A percentile compares a stretch with the other conserved stretches of the same genome.
Conservation (phyloP, 2,329 filamentous ascomycete species). For the Akanthomyces uredinophilus region DNA sequence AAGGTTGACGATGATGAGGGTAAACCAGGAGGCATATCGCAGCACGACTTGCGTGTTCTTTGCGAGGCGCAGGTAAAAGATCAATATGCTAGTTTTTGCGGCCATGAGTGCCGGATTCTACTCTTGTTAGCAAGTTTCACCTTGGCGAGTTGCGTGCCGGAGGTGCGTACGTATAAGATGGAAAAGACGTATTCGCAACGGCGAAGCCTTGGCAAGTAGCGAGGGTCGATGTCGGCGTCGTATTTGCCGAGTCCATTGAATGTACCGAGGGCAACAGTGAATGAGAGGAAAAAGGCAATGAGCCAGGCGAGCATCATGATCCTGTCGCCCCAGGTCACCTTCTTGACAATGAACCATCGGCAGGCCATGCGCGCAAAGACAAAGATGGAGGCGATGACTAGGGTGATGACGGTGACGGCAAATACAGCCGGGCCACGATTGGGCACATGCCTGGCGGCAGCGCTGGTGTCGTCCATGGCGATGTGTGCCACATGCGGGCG, state of each 20-base stretch:
- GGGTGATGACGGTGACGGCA: conserved; percentile 63
- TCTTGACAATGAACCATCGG: conserved; percentile 66
- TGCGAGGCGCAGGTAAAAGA: conserved; percentile 83
- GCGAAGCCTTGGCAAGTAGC: conserved; percentile 49
- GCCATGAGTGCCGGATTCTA: conserved; percentile 89
- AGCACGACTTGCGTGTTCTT: conserved; percentile 72
- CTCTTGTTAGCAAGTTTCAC: background rate
- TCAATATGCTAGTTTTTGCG: conserved; percentile 85
- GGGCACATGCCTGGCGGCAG: conserved; percentile 27
- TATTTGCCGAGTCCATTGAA: conserved; percentile 63
- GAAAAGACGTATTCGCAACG: conserved; percentile 60
- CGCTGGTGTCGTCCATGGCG: conserved; percentile 4
- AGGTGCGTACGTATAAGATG: conserved; percentile 50
- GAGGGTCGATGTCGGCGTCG: conserved; percentile 51
- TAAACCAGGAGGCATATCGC: conserved; percentile 74
- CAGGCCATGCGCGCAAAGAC: conserved; percentile 70
- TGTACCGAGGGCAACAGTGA: conserved; percentile 61
- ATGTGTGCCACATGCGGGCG: background rate
- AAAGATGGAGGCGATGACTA: conserved; percentile 67
- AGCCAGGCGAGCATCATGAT: conserved; percentile 77
- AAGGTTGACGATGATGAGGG: conserved; percentile 70
- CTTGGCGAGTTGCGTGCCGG: background rate
- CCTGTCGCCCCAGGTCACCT: conserved; percentile 71
- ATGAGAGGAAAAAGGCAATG: conserved; percentile 61
- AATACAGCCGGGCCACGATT: conserved; percentile 59